phyloP scores from a whole-genome alignment of 2,329 filamentous ascomycete genomes.

The Aspergillus tamarii region DNA sequence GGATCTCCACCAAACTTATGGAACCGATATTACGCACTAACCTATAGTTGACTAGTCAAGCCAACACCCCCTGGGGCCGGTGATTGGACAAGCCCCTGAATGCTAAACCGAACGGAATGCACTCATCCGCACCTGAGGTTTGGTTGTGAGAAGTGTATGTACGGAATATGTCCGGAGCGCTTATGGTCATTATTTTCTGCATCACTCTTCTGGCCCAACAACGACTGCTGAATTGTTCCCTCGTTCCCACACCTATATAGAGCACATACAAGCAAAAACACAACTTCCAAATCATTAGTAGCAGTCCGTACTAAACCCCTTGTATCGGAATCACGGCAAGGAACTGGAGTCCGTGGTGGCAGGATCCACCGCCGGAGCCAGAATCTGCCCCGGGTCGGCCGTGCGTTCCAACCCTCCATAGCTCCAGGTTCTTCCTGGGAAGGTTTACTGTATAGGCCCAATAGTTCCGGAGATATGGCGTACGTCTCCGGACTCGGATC shows the following conservation, averaged over 20 bases:
- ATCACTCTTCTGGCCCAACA: neutral
- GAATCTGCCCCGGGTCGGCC: conserved; percentile 8
- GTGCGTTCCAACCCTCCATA: neutral
- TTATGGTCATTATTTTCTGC: neutral
- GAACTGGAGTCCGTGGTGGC: conserved; percentile 10
- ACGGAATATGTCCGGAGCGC: neutral
- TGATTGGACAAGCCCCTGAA: conserved; percentile 6
- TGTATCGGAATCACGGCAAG: conserved; percentile 15
- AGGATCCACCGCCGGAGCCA: conserved; percentile 16
- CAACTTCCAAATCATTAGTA: neutral
- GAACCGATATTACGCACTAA: neutral
- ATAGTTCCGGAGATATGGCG: neutral
- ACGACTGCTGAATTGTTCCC: neutral
- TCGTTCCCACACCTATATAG: neutral
- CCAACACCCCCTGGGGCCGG: neutral
- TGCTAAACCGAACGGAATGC: neutral
- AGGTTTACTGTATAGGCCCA: neutral
- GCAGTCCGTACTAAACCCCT: neutral
- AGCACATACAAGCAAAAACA: neutral
- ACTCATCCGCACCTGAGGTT: neutral
- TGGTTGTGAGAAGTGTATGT: neutral
- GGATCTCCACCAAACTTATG: neutral
- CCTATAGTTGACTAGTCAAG: neutral
- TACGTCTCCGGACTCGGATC: conserved; percentile 6
- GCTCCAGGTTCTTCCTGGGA: neutral